These are phyloP conservation scores for Magnaporthiopsis rhizophila DNA, from an alignment of 2,329 filamentous ascomycete genomes.

Conservation along the genomic window DNA sequence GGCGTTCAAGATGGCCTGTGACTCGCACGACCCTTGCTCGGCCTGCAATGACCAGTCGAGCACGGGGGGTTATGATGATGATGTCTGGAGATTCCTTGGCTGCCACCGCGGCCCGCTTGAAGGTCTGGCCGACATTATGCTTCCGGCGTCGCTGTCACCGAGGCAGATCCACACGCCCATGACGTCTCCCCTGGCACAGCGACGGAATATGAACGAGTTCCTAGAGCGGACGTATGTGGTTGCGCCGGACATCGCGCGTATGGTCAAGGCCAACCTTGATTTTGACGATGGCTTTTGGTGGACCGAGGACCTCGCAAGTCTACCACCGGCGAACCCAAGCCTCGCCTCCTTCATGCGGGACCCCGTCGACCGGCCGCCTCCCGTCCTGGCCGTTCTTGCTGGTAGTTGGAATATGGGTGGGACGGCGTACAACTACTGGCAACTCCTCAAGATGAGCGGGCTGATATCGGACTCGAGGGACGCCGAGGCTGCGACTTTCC, in stretches of 20 bases:
- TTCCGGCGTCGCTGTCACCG: conserved; percentile 23
- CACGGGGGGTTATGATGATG: conserved; percentile 26
- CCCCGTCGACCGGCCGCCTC: conserved; percentile 33
- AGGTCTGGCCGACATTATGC: conserved; percentile 38
- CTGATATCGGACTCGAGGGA: conserved; percentile 39
- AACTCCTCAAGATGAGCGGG: conserved; percentile 42
- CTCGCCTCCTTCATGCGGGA: conserved; percentile 30
- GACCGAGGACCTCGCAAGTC: conserved; percentile 39
- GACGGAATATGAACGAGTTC: conserved; percentile 44
- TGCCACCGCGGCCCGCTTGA: conserved; percentile 42
- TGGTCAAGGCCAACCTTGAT: conserved; percentile 38
- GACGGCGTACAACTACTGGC: conserved; percentile 43
- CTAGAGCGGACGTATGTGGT: conserved; percentile 38
- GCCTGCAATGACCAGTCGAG: conserved; percentile 32
- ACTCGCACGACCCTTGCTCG: conserved; percentile 40
- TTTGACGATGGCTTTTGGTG: conserved; percentile 52
- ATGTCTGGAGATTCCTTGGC: conserved; percentile 41
- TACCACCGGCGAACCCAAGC: conserved; percentile 30
- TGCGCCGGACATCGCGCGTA: conserved; percentile 28
- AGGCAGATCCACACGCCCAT: conserved; percentile 35
- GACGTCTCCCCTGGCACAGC: conserved; percentile 39
- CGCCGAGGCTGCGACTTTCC: conserved; percentile 39
- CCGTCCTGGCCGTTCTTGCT: conserved; percentile 40
- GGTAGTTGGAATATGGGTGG: conserved; percentile 43
- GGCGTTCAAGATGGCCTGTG: conserved; percentile 32